phyloP scores from a whole-genome alignment of 23 red algal species.

The Gracilaria domingensis region DNA sequence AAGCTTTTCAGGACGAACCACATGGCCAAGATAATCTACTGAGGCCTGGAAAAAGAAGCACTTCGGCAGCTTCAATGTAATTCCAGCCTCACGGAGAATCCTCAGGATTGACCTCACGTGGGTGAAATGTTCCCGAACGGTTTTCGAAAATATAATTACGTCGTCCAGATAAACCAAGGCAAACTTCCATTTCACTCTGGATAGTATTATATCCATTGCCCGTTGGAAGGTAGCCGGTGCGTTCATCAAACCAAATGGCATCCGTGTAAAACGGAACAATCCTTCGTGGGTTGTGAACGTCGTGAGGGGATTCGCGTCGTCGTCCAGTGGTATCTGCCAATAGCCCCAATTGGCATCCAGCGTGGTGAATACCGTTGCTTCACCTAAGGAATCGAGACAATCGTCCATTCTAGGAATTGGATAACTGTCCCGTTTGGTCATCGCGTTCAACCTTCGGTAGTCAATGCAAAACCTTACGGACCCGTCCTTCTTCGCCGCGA shows the following conservation, averaged over 20 bases:
- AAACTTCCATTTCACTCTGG: not conserved
- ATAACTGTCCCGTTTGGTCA: too few species aligned
- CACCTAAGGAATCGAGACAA: too few species aligned
- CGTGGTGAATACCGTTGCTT: too few species aligned
- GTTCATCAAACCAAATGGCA: not conserved
- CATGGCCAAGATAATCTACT: constrained; percentile 44
- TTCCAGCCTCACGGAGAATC: not conserved
- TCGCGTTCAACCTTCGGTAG: too few species aligned
- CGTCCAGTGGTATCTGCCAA: too few species aligned
- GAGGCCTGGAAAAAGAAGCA: constrained; percentile 38
- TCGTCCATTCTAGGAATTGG: too few species aligned
- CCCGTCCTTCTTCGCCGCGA: not conserved
- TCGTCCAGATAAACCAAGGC: not conserved
- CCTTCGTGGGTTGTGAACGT: not conserved
- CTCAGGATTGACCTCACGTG: not conserved
- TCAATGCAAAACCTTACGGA: too few species aligned
- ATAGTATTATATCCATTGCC: not conserved
- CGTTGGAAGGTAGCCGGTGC: not conserved
- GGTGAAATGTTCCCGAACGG: not conserved
- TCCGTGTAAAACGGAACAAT: not conserved
- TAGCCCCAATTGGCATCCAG: too few species aligned
- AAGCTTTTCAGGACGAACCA: constrained; percentile 37
- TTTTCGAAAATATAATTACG: not conserved
- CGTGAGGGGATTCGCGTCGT: too few species aligned
- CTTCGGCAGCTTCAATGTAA: constrained; percentile 7